Conservation (phyloP, 2,329 filamentous ascomycete genomes). For the Aspergillus phoenicis region DNA sequence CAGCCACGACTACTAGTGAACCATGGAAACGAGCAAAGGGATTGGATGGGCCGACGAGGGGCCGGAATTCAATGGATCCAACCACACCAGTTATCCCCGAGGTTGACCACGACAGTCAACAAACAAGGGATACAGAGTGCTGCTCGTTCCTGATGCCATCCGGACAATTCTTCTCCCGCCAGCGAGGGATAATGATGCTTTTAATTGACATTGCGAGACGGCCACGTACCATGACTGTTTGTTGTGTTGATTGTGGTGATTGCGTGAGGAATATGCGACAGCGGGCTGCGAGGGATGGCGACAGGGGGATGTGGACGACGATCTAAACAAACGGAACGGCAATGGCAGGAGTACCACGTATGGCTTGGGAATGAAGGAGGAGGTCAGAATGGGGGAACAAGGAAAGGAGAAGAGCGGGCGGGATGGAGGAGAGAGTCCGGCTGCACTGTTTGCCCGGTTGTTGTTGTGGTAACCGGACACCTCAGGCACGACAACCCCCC, state of each 20-base stretch:
- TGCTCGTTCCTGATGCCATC: not conserved
- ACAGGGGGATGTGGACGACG: not conserved
- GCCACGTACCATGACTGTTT: constrained; percentile 19
- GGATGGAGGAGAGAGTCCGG: not conserved
- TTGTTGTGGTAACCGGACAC: constrained; percentile 29
- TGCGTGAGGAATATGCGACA: constrained; percentile 12
- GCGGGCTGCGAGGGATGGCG: constrained; percentile 5
- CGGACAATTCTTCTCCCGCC: constrained; percentile 3
- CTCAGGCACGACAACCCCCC: constrained; percentile 3
- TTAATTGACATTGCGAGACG: not conserved
- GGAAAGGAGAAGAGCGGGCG: constrained; percentile 12
- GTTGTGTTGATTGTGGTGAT: not conserved
- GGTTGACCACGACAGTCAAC: constrained; percentile 1
- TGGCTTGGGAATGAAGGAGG: constrained; percentile 1
- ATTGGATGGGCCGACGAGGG: constrained; percentile 13
- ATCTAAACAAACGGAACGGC: not conserved
- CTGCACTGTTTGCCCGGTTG: constrained; percentile 10
- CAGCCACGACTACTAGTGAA: constrained; percentile 9
- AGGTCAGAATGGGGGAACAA: constrained; percentile 13
- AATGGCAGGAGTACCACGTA: not conserved
- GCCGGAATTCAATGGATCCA: constrained; percentile 9
- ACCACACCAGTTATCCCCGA: not conserved
- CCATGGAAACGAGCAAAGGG: constrained; percentile 19
- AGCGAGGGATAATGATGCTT: not conserved
- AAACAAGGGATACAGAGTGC: not conserved